Conservation (phyloP, 257 asterid species). For the Petunia secreta region DNA sequence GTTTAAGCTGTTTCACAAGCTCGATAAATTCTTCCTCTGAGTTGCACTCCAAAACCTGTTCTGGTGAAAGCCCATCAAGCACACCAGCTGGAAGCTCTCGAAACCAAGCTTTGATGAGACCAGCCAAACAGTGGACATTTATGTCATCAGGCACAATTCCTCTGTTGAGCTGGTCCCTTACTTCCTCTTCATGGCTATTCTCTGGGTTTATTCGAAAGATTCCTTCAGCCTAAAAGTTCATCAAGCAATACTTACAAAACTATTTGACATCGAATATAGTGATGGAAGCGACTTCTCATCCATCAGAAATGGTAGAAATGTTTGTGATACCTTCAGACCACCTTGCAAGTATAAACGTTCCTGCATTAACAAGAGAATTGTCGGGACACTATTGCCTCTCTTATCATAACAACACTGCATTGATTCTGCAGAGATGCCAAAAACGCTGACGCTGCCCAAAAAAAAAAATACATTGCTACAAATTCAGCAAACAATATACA, state of each 20-base stretch:
- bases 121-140: constrained; percentile 93
- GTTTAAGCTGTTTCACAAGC: constrained; percentile 72
- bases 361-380: constrained; percentile 85
- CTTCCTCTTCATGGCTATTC: constrained; percentile 83
- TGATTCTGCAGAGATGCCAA: constrained; percentile 95
- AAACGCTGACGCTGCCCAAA: constrained; percentile 76
- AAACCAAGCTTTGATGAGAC: constrained; percentile 95
- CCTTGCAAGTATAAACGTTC: constrained; percentile 77
- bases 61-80: constrained; percentile 87
- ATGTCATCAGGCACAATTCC: constrained; percentile 90
- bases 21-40: constrained; percentile 73
- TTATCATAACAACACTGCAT: constrained; percentile 95
- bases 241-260: constrained; percentile 19
- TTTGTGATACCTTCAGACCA: constrained; percentile 73
- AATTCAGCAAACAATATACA: constrained; percentile 23
- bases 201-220: constrained; percentile 96
- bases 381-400: constrained; percentile 95
- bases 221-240: constrained; percentile 78
- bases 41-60: constrained; percentile 77
- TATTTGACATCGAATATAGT: not conserved
- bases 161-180: constrained; percentile 83
- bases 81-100: constrained; percentile 91
- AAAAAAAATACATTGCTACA: not conserved
- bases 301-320: not conserved
- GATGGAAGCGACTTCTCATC: not conserved